phyloP scores from a whole-genome alignment of 306 rosid genomes.

The Corylus avellana region DNA sequence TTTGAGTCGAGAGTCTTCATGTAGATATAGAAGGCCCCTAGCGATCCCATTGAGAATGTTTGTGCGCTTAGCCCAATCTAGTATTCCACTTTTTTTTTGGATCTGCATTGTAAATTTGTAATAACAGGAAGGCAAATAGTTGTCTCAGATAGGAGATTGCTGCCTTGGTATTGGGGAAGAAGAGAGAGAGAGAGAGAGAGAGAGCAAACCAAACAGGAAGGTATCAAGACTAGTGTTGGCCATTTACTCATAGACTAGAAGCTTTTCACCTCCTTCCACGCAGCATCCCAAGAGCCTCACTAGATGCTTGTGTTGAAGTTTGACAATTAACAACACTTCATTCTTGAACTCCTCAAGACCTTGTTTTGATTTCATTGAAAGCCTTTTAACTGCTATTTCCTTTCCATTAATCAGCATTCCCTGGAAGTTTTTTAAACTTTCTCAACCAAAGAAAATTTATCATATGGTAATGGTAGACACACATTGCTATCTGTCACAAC shows the following conservation, averaged over 20 bases:
- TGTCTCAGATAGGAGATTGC: not conserved
- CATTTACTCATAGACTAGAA: conserved; percentile 47
- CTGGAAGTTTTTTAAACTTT: not conserved
- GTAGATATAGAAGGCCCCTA: conserved; percentile 6
- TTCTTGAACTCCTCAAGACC: conserved; percentile 26
- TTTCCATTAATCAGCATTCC: conserved; percentile 22
- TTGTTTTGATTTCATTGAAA: conserved; percentile 23
- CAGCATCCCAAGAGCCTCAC: conserved; percentile 44
- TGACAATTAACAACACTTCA: conserved; percentile 25
- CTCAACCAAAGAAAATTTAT: not conserved
- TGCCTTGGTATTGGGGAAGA: not conserved
- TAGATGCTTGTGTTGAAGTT: conserved; percentile 39
- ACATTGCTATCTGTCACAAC: not conserved
- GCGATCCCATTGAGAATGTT: conserved; percentile 2
- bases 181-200: not conserved
- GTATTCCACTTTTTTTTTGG: not conserved
- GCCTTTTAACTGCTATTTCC: conserved; percentile 39
- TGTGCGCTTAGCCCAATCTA: not conserved
- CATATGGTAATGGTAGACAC: not conserved
- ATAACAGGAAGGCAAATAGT: not conserved
- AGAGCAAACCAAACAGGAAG: conserved; percentile 29
- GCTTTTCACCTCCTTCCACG: conserved; percentile 32
- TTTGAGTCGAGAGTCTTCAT: conserved; percentile 15
- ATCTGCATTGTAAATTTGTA: not conserved
- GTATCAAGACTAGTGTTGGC: conserved; percentile 27